Evolutionary conservation across 208 protist genomes (phyloP).

Genomic region (Trypanosoma lewisi): DNA sequence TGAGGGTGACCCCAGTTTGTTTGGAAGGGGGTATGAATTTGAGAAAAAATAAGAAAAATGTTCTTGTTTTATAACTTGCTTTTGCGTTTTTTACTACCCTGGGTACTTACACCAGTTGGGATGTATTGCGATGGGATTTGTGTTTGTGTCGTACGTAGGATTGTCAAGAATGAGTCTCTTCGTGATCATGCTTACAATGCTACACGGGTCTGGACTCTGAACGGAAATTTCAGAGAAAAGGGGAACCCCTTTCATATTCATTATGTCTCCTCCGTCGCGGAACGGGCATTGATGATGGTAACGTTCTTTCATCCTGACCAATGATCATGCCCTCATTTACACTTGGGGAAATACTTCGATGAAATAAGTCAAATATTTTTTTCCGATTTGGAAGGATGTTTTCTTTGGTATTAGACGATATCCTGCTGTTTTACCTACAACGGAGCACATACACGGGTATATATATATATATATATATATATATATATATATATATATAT

Average conservation of each 20-base stretch:
- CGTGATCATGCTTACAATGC: conserved; percentile 23
- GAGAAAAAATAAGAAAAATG: conserved; percentile 17
- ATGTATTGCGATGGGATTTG: conserved; percentile 17
- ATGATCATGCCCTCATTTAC: conserved; percentile 23
- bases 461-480: conserved; percentile 23
- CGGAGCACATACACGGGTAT: conserved; percentile 15
- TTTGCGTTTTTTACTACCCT: conserved; percentile 12
- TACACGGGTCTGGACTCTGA: conserved; percentile 7
- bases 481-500: conserved; percentile 23
- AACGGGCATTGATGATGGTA: conserved; percentile 18
- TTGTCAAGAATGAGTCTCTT: conserved; percentile 21
- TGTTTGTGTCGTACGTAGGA: conserved; percentile 18
- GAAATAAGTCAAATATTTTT: conserved; percentile 13
- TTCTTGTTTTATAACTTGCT: conserved; percentile 14
- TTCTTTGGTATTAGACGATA: conserved; percentile 16
- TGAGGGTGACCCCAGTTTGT: conserved; percentile 11
- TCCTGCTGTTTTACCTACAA: conserved; percentile 12
- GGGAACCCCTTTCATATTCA: conserved; percentile 15
- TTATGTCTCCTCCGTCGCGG: conserved; percentile 24
- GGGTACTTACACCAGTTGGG: conserved; percentile 6
- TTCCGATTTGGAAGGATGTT: conserved; percentile 18
- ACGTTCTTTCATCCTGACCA: conserved; percentile 19
- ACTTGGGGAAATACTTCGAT: conserved; percentile 25
- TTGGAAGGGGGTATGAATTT: conserved; percentile 12
- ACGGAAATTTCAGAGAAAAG: conserved; percentile 21